Percentiles rank a stretch among this genome's conserved stretches.
These are phyloP conservation scores for Picochlorum sp. DNA, from an alignment of 139 green algal genomes.

Conservation along the genomic window DNA sequence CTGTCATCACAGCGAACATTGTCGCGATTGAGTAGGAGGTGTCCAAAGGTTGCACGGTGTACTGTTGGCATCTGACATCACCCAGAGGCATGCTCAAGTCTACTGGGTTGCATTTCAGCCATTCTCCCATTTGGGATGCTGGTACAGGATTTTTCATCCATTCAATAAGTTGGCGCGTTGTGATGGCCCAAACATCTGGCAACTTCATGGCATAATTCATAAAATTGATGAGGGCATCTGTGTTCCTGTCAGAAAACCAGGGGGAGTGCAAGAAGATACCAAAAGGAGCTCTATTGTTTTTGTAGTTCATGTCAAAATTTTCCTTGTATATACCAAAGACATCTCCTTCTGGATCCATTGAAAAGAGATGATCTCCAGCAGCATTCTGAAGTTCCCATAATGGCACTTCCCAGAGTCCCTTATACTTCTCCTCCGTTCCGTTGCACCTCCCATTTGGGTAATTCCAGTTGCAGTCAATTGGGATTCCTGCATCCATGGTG, in stretches of 20 bases:
- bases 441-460: not conserved
- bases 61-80: constrained; percentile 10
- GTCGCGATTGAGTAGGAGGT: not conserved
- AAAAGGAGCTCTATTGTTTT: constrained; percentile 21
- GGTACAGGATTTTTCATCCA: constrained; percentile 22
- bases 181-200: constrained; percentile 11
- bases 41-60: constrained; percentile 8
- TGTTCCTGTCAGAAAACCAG: constrained; percentile 18
- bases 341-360: constrained; percentile 9
- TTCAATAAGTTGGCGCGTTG: constrained; percentile 10
- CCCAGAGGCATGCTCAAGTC: not conserved
- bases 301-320: constrained; percentile 14
- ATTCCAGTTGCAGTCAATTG: constrained; percentile 11
- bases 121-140: constrained; percentile 7
- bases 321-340: constrained; percentile 5
- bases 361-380: constrained; percentile 3
- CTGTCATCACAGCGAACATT: constrained; percentile 5
- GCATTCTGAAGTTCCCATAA: constrained; percentile 6
- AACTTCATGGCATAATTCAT: constrained; percentile 12
- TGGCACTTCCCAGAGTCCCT: constrained; percentile 4
- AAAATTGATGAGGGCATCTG: constrained; percentile 1
- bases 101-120: constrained; percentile 8
- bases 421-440: not conserved
- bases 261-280: constrained; percentile 13
- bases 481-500: constrained; percentile 6